These are phyloP conservation scores for Venturia aucupariae DNA, from an alignment of 2,329 filamentous ascomycete genomes.

Conservation along the genomic window DNA sequence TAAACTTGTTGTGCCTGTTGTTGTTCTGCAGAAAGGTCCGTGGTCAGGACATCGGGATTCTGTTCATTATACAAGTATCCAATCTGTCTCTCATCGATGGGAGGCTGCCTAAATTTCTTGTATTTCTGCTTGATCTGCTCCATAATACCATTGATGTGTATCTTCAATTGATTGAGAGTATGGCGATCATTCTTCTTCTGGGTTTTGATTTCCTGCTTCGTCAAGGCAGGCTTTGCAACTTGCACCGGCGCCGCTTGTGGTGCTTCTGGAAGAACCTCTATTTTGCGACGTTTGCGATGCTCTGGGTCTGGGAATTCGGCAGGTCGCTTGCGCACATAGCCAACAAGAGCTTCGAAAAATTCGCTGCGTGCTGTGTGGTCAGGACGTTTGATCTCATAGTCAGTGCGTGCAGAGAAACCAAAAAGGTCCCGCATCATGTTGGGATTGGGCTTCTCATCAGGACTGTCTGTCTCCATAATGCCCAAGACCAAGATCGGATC, in stretches of 20 bases:
- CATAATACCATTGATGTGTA: slow-evolving; percentile 88
- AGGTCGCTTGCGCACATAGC: slow-evolving; percentile 70
- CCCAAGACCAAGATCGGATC: slow-evolving; percentile 83
- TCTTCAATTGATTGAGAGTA: slow-evolving; percentile 77
- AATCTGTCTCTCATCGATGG: slow-evolving; percentile 65
- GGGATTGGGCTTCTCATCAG: slow-evolving; percentile 45
- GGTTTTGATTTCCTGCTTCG: slow-evolving; percentile 70
- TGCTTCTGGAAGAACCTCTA: slow-evolving; percentile 53
- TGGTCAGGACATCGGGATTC: slow-evolving; percentile 57
- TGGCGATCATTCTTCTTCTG: slow-evolving; percentile 74
- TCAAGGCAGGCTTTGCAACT: slow-evolving; percentile 46
- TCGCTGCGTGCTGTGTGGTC: slow-evolving; percentile 58
- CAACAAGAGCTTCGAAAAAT: slow-evolving; percentile 68
- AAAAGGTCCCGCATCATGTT: slow-evolving; percentile 70
- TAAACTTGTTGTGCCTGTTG: slow-evolving; percentile 44
- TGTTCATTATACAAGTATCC: slow-evolving; percentile 77
- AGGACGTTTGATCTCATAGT: slow-evolving; percentile 61
- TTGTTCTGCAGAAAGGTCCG: slow-evolving; percentile 48
- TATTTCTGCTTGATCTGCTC: slow-evolving; percentile 89
- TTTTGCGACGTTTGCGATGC: slow-evolving; percentile 74
- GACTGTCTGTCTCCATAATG: slow-evolving; percentile 63
- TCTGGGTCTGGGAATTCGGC: slow-evolving; percentile 78
- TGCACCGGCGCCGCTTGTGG: slow-evolving; percentile 41
- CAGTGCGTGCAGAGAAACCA: slow-evolving; percentile 72
- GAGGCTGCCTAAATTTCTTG: slow-evolving; percentile 73